Evolutionary conservation across 148 eudicot species (phyloP), one percentile per base, ranked within the genome.

Genomic region (Hydrangea macrophylla): DNA sequence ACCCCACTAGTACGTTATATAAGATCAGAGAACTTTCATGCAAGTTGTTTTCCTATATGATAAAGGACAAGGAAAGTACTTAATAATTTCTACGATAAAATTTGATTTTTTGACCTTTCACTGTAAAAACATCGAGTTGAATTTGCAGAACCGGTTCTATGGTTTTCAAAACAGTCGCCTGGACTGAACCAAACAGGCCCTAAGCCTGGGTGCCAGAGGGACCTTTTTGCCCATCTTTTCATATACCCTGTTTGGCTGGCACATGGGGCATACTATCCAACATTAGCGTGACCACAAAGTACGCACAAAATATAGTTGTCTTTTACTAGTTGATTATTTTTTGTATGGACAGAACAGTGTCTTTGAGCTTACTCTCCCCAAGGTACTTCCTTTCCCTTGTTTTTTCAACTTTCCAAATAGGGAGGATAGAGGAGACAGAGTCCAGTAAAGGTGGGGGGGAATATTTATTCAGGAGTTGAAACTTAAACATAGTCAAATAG

Each of bases 351-450:
- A 33, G 6, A 26, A 9, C 60, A 56, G 31, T 26, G 60, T 27
- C 27, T 35, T 12, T 25, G n/a, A 56, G 33, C 12, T 28, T 25
- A 26, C 18, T n/a, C 27, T 25, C 35, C 27, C 60, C 15, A 27
- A 35, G 39, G 13, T 25, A 3, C 27, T 56, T 56, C 15, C 20
- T 48, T 48, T 13, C n/a, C 4, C 6, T 48, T 48, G 4, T 2
- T 48, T 48, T 48, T 22, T 53, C 56, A 22, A 53, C 5, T 56
- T 56, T 28, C 33, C 31, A 56, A 56, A 56, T 32, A 56, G 33
- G 60, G 35, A 56, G 60, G 60, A 28, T 32, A 15, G 25, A 28
- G 35, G 60, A 56, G 60, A 56, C n/a, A n/a, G 60, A 25, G 60
- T 26, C 33, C 33, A 26, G 18, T 18, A 56, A 26, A 56, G 10